Base-by-base conservation (phyloP, 2,329 filamentous ascomycete species). In the Cladosporium sp. region DNA sequence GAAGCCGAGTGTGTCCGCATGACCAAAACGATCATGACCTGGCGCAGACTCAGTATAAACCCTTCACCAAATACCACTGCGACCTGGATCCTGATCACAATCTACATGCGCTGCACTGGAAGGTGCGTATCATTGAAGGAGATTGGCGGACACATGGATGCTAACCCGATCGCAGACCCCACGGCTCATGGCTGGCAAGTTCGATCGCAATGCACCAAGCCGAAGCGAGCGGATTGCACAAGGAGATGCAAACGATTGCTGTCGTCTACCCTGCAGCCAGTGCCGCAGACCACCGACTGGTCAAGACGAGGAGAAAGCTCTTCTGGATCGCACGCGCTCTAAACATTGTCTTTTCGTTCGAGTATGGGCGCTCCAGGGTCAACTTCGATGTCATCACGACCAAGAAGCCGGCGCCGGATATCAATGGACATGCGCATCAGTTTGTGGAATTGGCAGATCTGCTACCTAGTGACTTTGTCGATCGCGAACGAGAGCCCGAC, bases 271-370 rank as follows among this genome's bases (percentile, higher is more conserved):
- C n/a, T 10, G 59, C 59, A 43, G 56, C 61, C 0, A 61, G 62
- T 1, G 60, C 59, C 2, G 60, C 58, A 6, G 65, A 68, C 45
- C 62, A 66, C 52, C 66, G 65, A 33, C 55, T 68, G 1, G 63
- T 61, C 1, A 66, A 65, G 52, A 58, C 56, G 13, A 51, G 65
- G 11, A 46, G 65, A 54, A 59, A 61, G 33, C 57, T 67, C 1
- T 73, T 79, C 54, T 76, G 75, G 45, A 74, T 81, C 40, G 75
- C 79, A 0, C 75, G 78, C 13, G 79, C 81, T 35, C 69, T 82
- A 13, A 81, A 82, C 58, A 77, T 75, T 16, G 80, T 80, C 73
- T 74, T 77, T 19, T 82, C 79, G 0, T 82, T 80, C 54, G 79
- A 83, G 52, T 74, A 81, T 49, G 79, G 79, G 1, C 72, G 77